Evolutionary conservation across 305 asterid species (phyloP).

Genomic region (Nicotiana rustica): DNA sequence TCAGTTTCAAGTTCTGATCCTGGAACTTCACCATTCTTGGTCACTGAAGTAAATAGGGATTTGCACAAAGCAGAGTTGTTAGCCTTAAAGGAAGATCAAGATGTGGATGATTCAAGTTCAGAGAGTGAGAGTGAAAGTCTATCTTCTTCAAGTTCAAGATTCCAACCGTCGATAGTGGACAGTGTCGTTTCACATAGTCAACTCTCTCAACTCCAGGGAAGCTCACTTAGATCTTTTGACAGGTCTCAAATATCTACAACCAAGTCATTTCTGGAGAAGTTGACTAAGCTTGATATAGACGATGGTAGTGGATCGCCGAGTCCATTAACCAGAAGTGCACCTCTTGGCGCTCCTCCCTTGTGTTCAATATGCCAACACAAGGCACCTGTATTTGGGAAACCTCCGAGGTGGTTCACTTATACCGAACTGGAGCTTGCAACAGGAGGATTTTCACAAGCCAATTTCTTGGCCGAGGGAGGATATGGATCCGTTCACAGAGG

Average conservation of each 20-base stretch:
- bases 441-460: constrained; percentile 68
- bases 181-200: constrained; percentile 39
- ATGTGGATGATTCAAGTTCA: constrained; percentile 69
- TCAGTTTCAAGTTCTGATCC: constrained; percentile 39
- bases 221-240: constrained; percentile 51
- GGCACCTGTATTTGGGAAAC: constrained; percentile 77
- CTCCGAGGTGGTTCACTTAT: constrained; percentile 77
- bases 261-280: constrained; percentile 55
- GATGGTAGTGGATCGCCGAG: no score
- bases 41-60: constrained; percentile 47
- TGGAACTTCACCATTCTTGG: constrained; percentile 45
- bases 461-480: constrained; percentile 83
- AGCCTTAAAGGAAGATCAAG: constrained; percentile 50
- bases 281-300: constrained; percentile 5
- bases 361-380: constrained; percentile 81
- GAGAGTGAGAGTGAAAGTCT: constrained; percentile 76
- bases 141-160: constrained; percentile 68
- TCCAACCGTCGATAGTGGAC: constrained; percentile 78
- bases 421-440: constrained; percentile 79
- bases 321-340: constrained; percentile 39
- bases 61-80: constrained; percentile 60
- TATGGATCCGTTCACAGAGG: constrained; percentile 83
- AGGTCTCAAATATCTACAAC: constrained; percentile 45
- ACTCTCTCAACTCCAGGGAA: constrained; percentile 41
- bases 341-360: constrained; percentile 74